Base-by-base conservation (phyloP, 2,329 filamentous ascomycete genomes). In the Coniochaeta pulveracea region DNA sequence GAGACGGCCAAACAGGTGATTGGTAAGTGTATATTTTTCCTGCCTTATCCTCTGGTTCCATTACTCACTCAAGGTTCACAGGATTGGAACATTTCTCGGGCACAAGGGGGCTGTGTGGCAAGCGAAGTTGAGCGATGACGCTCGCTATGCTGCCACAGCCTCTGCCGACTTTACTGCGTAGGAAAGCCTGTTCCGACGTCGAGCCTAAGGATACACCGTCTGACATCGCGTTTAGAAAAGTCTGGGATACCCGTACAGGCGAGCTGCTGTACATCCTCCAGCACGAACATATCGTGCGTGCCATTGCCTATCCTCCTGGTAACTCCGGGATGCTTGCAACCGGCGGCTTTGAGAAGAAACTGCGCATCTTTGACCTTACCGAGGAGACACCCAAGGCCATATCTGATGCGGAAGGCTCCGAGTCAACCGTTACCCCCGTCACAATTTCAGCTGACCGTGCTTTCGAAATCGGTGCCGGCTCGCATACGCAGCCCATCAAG, bases 21-120 rank as follows among this genome's bases (percentile, higher is more conserved):
- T 95, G 88, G 83, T 83, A 64, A 39, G 66, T 45, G 30, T 36
- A 15, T n/a, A n/a, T n/a, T n/a, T n/a, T n/a, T n/a, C 15, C 6
- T 10, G 7, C 15, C 17, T 19, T 19, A 10, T 15, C 10, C 22
- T 21, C 29, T 9, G 16, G 10, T 23, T 14, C 23, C 29, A 10
- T 30, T 19, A 30, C 38, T 46, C 33, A 43, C 29, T 41, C 40
- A 83, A 78, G 33, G 80, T 79, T 32, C 73, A 79, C 54, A 93
- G 85, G 84, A 96, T 96, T 47, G 91, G 91, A 31, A 96, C 91
- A 23, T 96, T 96, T 54, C 80, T 98, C 48, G 91, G 91, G 25
- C 91, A 98, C 65, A 96, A 98, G 61, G 91, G 91, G 41, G 91
- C 91, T 23, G 89, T 96, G 39, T 98, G 91, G 86, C 88, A 95